Conservation (phyloP, 768 basidiomycete species). For the Phylloporus scabripes region DNA sequence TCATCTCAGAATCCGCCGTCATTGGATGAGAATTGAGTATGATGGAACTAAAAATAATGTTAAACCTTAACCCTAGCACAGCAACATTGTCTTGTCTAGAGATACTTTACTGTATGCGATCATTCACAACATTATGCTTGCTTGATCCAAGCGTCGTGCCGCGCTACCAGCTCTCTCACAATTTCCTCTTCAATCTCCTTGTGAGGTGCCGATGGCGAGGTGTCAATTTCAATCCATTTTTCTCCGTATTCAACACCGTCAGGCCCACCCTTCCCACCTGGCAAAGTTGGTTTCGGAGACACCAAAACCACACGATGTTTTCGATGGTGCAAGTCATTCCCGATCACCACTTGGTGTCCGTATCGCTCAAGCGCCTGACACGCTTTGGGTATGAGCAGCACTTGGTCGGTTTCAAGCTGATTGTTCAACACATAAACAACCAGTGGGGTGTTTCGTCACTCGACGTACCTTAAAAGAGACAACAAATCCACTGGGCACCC, state of each 20-base stretch:
- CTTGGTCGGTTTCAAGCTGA: conserved; percentile 88
- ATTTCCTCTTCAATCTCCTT: conserved; percentile 96
- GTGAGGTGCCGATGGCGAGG: conserved; percentile 29
- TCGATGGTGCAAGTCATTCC: conserved; percentile 87
- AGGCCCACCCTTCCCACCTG: conserved; percentile 6
- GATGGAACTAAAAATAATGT: conserved; percentile 6
- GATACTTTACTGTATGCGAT: not conserved
- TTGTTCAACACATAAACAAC: conserved; percentile 2
- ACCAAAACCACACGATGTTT: conserved; percentile 94
- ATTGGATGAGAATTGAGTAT: not conserved
- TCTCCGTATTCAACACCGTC: conserved; percentile 41
- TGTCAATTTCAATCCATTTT: conserved; percentile 60
- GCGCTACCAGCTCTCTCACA: conserved; percentile 62
- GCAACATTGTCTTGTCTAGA: not conserved
- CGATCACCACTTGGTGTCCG: conserved; percentile 96
- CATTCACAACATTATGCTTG: not conserved
- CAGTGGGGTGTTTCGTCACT: not conserved
- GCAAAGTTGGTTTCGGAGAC: conserved; percentile 38
- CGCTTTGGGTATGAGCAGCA: conserved; percentile 86
- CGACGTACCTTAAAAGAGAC: conserved; percentile 92
- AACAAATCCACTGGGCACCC: conserved; percentile 85
- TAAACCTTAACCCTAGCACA: conserved; percentile 15
- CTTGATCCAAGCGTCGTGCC: conserved; percentile 69
- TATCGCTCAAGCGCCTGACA: conserved; percentile 84
- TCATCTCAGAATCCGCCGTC: conserved; percentile 10